Base-by-base conservation (phyloP, 2,329 filamentous ascomycete genomes). In the Nothophoma quercina region DNA sequence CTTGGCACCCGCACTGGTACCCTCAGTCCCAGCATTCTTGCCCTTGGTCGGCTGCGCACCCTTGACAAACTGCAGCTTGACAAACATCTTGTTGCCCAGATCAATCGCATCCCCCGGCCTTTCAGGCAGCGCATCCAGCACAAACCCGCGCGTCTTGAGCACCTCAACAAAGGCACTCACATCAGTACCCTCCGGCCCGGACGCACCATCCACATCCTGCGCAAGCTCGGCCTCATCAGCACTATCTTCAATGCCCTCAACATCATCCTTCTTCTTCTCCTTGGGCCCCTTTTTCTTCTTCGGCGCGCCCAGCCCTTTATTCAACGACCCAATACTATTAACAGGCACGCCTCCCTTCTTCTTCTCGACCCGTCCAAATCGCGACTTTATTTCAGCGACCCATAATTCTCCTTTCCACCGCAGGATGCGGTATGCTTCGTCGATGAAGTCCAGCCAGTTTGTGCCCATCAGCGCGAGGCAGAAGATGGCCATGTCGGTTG, bases 401-500 rank as follows among this genome's bases (percentile, higher is more conserved):
- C 95, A 99, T 46, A 96, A 86, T 79, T 99, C 95, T 62, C 95
- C 95, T 70, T 95, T 93, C 84, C 92, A 93, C 69, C 91, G 88
- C 56, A 99, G 83, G 43, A 98, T 83, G 46, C 95, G 88, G 79
- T 91, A 96, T 12, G 93, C 93, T 78, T 99, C 95, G 77, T 98
- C 95, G 67, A 99, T 85, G 73, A 99, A 98, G 65, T 91, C 88
- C 45, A 96, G 84, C 93, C 95, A 99, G 78, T 99, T 99, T 48
- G 95, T 99, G 69, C 95, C 95, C 95, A 99, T 99, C 53, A 99
- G 85, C 41, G 93, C 95, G 25, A 99, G 83, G 75, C 95, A 99
- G 80, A 98, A 98, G 63, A 99, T 88, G 40, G 90, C 90, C 5
- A 99, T 83, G 73, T 99, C 92, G 56, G 92, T 87, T 56, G 84